Evolutionary conservation across 768 basidiomycete genomes (phyloP), one percentile per base, ranked within the genome.

Genomic region (Dictyophora rubrovolvata): DNA sequence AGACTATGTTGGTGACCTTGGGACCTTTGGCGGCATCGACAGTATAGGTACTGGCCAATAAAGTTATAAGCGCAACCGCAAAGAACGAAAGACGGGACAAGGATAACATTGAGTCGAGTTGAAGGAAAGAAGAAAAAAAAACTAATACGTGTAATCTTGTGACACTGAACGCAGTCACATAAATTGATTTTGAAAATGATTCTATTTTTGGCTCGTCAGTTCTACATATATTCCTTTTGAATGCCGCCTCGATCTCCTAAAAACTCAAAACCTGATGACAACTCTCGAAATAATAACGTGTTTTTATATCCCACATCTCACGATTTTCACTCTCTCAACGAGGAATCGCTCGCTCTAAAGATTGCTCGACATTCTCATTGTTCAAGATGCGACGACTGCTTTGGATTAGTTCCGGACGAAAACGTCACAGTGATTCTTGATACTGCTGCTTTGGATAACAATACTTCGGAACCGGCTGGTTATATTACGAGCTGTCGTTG

Each of bases 1-100:
- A 96, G 64, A 96, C 86, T 73, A 87, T 92, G 80, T 89, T 76
- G 50, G 95, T 96, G 66, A 98, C 85, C 73, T 79, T 85, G 14
- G 95, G 95, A 16, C 87, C 86, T 66, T 91, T 94, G 34, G 82
- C 80, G 12, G 92, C 92, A 63, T 93, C 86, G 9, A 74, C 89
- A 34, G 82, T 59, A 37, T 47, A 59, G 2, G 52, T 34, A 7
- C 57, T 48, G 48, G 57, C 57, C 49, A 59, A 47, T 14, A 59
- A 49, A 20, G 57, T 59, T 20, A 53, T 23, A 34, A 59, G 57
- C 21, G 33, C 50, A 22, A 59, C 22, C 8, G 36, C 49, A 59
- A 59, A 36, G 22, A 59, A 34, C 11, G 49, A 59, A 8, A 52
- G 49, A 12, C 57, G 57, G 34, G 37, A 50, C 1, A 59, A 53